A percentile compares a stretch with the other conserved stretches of the same genome.
Conservation (phyloP, 345 rosid species). For the Pugionium dolabratum region DNA sequence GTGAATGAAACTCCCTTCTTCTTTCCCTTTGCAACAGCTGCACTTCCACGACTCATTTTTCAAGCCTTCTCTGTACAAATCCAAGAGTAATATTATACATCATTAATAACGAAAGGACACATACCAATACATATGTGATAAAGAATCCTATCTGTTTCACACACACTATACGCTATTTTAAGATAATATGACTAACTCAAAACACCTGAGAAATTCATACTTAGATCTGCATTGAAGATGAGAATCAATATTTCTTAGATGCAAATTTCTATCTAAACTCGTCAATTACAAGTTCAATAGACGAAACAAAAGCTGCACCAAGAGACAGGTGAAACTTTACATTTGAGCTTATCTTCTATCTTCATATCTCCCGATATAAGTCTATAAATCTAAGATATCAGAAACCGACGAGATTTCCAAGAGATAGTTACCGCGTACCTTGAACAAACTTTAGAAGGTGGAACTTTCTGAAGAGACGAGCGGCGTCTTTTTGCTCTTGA, state of each 20-base stretch:
- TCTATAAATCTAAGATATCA: background rate
- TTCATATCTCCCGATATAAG: background rate
- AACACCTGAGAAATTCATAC: background rate
- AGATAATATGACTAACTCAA: background rate
- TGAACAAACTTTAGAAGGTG: conserved; percentile 28
- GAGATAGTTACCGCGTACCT: conserved; percentile 21
- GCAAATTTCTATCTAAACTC: background rate
- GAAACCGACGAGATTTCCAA: background rate
- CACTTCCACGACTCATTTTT: conserved; percentile 45
- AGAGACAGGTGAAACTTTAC: background rate
- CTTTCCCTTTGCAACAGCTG: conserved; percentile 46
- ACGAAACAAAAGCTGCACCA: background rate
- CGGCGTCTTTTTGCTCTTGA: conserved; percentile 34
- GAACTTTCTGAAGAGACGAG: conserved; percentile 27
- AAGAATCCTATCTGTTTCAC: background rate
- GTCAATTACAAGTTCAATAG: background rate
- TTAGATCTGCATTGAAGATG: conserved; percentile 8
- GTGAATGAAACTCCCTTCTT: conserved; percentile 46
- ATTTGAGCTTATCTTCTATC: background rate
- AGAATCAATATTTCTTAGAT: background rate
- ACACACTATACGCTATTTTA: background rate
- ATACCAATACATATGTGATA: background rate
- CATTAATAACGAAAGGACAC: background rate
- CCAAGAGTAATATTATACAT: background rate
- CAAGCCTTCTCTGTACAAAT: conserved; percentile 18